Evolutionary conservation across 2,329 filamentous ascomycete species (phyloP), one percentile per base, ranked within the genome.

Genomic region (Chaetomium sp.): DNA sequence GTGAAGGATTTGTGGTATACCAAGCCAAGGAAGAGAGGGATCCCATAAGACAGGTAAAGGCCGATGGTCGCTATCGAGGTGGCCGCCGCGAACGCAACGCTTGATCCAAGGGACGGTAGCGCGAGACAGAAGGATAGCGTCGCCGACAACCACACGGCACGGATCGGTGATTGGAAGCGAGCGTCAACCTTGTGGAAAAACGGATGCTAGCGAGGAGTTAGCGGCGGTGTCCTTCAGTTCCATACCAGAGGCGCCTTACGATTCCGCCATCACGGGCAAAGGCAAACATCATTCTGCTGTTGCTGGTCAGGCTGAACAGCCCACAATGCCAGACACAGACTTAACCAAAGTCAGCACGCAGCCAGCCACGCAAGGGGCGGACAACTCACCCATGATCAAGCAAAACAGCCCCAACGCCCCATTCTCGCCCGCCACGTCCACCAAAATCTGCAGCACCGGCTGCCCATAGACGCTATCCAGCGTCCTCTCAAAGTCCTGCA

Each of bases 311-410:
- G 58, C 78, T 82, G 70, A 87, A 87, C 0, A 87, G 77, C 0
- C 84, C 85, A 65, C 83, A 86, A 71, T 87, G 85, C 85, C 85
- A 87, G 3, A 87, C 82, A 63, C 85, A 87, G 35, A 87, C 75
- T 75, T 3, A 23, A 13, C 0, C 7, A 8, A 12, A 21, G 53
- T 67, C 23, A 66, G 64, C 56, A 61, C 23, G 3, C 16, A 53
- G 4, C 7, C 27, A 51, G 16, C 5, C 7, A 27, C 35, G 4
- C 25, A 42, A 1, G 4, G 4, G 42, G 3, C 13, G 19, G 16
- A 5, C 13, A 42, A 71, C 72, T 62, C 53, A 75, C 74, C 57
- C 68, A 87, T 85, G 66, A 87, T 78, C 16, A 87, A 73, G 0
- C 76, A 79, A 74, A 87, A 86, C 7, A 86, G 71, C 1, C 78